Percentiles rank a stretch among this genome's conserved stretches.
Conservation (phyloP, 2,329 filamentous ascomycete genomes). For the Thielaviopsis ethacetica region DNA sequence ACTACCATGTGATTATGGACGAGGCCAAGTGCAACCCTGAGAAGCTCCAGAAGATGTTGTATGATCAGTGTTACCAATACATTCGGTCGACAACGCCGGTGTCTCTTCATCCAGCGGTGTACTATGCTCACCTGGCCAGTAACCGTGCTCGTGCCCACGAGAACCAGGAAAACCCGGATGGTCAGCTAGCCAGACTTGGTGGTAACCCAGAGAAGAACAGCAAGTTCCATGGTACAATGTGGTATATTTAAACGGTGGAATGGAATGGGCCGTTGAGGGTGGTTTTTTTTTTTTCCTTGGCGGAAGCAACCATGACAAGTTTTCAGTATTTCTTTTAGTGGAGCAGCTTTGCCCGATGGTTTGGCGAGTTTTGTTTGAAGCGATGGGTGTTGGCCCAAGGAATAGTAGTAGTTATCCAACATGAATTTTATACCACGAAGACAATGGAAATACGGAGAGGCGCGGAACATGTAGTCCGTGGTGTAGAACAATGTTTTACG, state of each 20-base stretch:
- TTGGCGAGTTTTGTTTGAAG: background rate
- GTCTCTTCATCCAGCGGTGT: slow-evolving; percentile 74
- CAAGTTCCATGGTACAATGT: slow-evolving; percentile 21
- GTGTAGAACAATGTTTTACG: background rate
- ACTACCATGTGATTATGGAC: slow-evolving; percentile 80
- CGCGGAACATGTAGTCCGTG: too few relatives aligned
- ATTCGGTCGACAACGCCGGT: slow-evolving; percentile 84
- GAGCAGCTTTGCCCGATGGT: background rate
- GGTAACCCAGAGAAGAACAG: background rate
- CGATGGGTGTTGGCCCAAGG: background rate
- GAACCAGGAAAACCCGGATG: slow-evolving; percentile 18
- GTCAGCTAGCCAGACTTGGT: background rate
- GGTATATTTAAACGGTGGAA: slow-evolving; percentile 23
- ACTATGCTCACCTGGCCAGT: slow-evolving; percentile 87
- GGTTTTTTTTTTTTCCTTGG: background rate
- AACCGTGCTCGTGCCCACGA: slow-evolving; percentile 67
- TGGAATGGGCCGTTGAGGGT: background rate
- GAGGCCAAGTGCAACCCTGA: slow-evolving; percentile 53
- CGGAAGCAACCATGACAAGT: too few relatives aligned
- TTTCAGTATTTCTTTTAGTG: background rate
- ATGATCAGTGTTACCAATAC: slow-evolving; percentile 90
- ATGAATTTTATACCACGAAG: background rate
- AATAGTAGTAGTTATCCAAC: background rate
- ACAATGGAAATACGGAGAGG: too few relatives aligned
- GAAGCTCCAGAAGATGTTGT: slow-evolving; percentile 72